These are phyloP conservation scores for Candida tetrigidarum DNA, from an alignment of 1,139 yeast species.

Conservation along the genomic window DNA sequence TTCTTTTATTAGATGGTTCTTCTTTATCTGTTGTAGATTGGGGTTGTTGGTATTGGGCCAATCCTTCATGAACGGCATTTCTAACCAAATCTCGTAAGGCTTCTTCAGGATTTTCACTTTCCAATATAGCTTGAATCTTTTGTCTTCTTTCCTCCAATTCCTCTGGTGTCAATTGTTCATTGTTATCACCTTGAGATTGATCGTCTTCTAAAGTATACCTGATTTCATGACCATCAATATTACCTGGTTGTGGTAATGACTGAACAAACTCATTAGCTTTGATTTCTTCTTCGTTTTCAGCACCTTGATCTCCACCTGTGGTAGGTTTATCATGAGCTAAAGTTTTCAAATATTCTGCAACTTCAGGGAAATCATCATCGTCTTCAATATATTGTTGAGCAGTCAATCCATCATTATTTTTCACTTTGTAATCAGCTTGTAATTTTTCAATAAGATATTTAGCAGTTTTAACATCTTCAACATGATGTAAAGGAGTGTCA, in stretches of 20 bases:
- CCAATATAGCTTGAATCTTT: conserved; percentile 69
- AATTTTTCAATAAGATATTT: conserved; percentile 64
- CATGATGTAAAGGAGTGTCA: conserved; percentile 94
- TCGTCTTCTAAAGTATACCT: conserved; percentile 60
- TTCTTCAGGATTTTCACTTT: conserved; percentile 79
- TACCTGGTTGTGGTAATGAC: conserved; percentile 46
- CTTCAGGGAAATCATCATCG: conserved; percentile 84
- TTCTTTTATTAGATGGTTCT: conserved; percentile 29
- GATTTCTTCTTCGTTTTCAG: conserved; percentile 11
- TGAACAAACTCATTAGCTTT: conserved; percentile 21
- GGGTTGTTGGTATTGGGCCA: conserved; percentile 32
- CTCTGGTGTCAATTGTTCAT: conserved; percentile 25
- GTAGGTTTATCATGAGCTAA: conserved; percentile 42
- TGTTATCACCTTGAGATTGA: conserved; percentile 43
- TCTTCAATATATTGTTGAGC: conserved; percentile 73
- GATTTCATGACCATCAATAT: conserved; percentile 55
- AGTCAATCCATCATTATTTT: conserved; percentile 75
- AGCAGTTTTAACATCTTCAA: conserved; percentile 73
- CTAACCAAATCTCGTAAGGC: conserved; percentile 70
- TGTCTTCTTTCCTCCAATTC: conserved; percentile 57
- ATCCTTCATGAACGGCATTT: conserved; percentile 61
- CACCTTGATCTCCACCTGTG: conserved; percentile 10
- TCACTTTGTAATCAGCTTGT: conserved; percentile 64
- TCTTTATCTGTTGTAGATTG: conserved; percentile 18
- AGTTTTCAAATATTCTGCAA: conserved; percentile 62